Percentiles rank a stretch among this genome's conserved stretches.
Conservation (phyloP, 1,284 basidiomycete species). For the Leucoagaricus sp. region DNA sequence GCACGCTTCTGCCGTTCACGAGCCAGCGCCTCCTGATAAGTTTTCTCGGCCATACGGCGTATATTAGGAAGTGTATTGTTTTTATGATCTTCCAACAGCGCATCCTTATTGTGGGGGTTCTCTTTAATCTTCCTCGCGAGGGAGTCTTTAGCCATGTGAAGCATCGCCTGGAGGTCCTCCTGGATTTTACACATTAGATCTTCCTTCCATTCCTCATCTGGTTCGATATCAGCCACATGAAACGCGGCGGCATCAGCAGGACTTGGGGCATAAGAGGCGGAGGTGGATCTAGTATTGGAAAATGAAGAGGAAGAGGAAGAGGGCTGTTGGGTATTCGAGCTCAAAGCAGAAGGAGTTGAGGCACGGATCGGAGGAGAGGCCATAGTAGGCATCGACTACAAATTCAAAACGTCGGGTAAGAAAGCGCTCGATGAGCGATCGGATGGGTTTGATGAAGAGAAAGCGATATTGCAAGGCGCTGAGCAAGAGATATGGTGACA, state of each 20-base stretch:
- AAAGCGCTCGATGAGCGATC: conserved; percentile 4
- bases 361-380: not conserved
- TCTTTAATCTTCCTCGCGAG: conserved; percentile 38
- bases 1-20: conserved; percentile 43
- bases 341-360: not conserved
- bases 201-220: conserved; percentile 54
- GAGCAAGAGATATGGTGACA: not conserved
- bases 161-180: conserved; percentile 42
- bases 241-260: not conserved
- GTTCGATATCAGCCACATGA: conserved; percentile 41
- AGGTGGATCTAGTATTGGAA: conserved; percentile 2
- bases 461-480: not conserved
- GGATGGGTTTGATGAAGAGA: conserved; percentile 3
- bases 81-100: conserved; percentile 36
- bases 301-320: not conserved
- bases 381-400: conserved; percentile 9
- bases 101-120: conserved; percentile 14
- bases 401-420: not conserved
- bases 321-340: not conserved
- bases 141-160: conserved; percentile 48
- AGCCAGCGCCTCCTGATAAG: conserved; percentile 40
- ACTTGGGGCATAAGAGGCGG: not conserved
- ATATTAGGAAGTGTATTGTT: conserved; percentile 39
- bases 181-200: conserved; percentile 45
- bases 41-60: conserved; percentile 38